phyloP scores from a whole-genome alignment of 164 flowering plant genomes.

The Liriodendron chinense region DNA sequence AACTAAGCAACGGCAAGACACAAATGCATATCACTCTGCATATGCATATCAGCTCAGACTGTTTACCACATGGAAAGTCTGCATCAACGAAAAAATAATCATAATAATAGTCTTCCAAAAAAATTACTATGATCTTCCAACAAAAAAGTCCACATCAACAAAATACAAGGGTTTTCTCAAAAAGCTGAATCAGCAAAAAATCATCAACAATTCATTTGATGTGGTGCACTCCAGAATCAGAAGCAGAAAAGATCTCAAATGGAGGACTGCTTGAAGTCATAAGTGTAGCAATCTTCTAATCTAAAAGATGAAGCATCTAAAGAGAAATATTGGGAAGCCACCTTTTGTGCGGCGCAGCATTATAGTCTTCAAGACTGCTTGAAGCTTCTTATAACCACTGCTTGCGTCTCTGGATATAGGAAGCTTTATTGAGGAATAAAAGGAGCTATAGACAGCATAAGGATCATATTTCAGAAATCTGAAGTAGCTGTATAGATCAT shows the following conservation, averaged over 20 bases:
- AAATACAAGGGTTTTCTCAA: too few relatives aligned
- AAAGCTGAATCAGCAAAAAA: not conserved
- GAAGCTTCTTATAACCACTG: constrained; percentile 89
- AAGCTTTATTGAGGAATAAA: constrained; percentile 50
- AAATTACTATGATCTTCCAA: too few relatives aligned
- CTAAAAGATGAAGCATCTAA: not conserved
- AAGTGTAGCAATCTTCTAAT: not conserved
- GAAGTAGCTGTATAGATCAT: constrained; percentile 97
- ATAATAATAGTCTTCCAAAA: too few relatives aligned
- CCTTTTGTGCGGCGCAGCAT: constrained; percentile 99
- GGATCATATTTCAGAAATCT: constrained; percentile 89
- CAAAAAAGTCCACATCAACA: not conserved
- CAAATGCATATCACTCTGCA: not conserved
- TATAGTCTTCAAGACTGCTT: constrained; percentile 72
- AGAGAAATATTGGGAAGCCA: constrained; percentile 7
- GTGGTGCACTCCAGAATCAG: too few relatives aligned
- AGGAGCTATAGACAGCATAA: constrained; percentile 62
- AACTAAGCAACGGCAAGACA: not conserved
- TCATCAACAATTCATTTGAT: not conserved
- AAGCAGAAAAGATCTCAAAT: too few relatives aligned
- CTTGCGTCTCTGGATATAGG: constrained; percentile 68
- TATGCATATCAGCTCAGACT: not conserved
- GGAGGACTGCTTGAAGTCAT: not conserved
- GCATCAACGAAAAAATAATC: too few relatives aligned
- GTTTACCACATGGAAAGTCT: not conserved